Conservation (phyloP, 306 rosid species). For the Lathyrus aphaca region DNA sequence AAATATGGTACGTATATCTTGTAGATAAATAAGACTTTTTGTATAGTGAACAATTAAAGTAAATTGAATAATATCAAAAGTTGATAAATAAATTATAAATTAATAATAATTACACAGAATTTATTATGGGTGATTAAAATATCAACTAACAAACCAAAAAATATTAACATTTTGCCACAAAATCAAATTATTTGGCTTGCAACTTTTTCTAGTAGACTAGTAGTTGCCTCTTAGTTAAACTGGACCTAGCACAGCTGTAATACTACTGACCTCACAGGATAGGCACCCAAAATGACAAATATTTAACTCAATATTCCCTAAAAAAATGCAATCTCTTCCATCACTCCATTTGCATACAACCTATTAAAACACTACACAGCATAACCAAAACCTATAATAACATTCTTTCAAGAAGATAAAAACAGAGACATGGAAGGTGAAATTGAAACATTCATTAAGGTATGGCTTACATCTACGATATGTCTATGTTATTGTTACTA, state of each 20-base stretch:
- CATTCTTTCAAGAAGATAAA: neutral
- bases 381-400: neutral
- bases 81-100: too few relatives aligned
- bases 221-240: neutral
- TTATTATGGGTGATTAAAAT: too few relatives aligned
- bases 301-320: neutral
- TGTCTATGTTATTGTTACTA: slow-evolving; percentile 49
- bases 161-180: too few relatives aligned
- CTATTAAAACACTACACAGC: neutral
- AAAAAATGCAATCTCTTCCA: neutral
- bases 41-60: too few relatives aligned
- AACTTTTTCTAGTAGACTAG: too few relatives aligned
- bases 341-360: too few relatives aligned
- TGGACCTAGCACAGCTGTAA: neutral
- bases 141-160: too few relatives aligned
- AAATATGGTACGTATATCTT: too few relatives aligned
- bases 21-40: too few relatives aligned
- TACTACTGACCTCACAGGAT: neutral
- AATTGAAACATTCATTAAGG: slow-evolving; percentile 42
- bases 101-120: too few relatives aligned
- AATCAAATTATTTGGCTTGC: too few relatives aligned
- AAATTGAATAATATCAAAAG: too few relatives aligned
- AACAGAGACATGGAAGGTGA: slow-evolving; percentile 37
- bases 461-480: slow-evolving; percentile 42
- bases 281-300: neutral